These are phyloP conservation scores for Rutstroemia sp. DNA, from an alignment of 2,329 filamentous ascomycete genomes.

Conservation along the genomic window DNA sequence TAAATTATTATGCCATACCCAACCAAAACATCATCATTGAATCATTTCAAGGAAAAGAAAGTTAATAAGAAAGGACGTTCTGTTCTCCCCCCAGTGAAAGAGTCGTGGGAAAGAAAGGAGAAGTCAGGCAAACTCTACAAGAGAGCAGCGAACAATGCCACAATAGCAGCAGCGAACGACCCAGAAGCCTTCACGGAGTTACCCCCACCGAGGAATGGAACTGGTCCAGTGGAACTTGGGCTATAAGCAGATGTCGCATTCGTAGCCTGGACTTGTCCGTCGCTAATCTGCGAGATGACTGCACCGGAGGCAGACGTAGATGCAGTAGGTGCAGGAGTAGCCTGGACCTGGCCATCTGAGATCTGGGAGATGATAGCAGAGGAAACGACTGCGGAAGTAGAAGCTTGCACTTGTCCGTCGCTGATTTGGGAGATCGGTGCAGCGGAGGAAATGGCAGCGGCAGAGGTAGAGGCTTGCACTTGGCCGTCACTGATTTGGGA, in stretches of 20 bases:
- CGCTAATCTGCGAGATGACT: constrained; percentile 23
- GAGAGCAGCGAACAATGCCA: constrained; percentile 7
- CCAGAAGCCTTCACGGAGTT: constrained; percentile 27
- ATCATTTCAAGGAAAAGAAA: too few species aligned
- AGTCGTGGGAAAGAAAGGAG: too few species aligned
- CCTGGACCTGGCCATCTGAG: constrained; percentile 8
- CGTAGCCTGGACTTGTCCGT: constrained; percentile 28
- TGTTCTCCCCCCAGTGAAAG: too few species aligned
- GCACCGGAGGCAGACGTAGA: constrained; percentile 11
- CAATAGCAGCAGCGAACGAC: neutral
- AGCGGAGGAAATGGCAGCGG: neutral
- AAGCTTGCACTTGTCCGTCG: neutral
- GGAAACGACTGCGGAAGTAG: neutral
- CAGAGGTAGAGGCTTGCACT: neutral
- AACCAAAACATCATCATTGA: neutral
- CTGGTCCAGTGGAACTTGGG: constrained; percentile 16
- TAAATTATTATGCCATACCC: neutral
- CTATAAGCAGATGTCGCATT: constrained; percentile 5
- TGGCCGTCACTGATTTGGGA: constrained; percentile 6
- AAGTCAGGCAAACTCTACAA: constrained; percentile 4
- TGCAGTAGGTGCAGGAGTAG: constrained; percentile 20
- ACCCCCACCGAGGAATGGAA: constrained; percentile 32
- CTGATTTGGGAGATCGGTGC: constrained; percentile 18
- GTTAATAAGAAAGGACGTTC: too few species aligned
- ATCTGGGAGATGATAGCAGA: neutral